phyloP scores from a whole-genome alignment of 2,329 filamentous ascomycete genomes.

The Arthrobotrys megalospora region DNA sequence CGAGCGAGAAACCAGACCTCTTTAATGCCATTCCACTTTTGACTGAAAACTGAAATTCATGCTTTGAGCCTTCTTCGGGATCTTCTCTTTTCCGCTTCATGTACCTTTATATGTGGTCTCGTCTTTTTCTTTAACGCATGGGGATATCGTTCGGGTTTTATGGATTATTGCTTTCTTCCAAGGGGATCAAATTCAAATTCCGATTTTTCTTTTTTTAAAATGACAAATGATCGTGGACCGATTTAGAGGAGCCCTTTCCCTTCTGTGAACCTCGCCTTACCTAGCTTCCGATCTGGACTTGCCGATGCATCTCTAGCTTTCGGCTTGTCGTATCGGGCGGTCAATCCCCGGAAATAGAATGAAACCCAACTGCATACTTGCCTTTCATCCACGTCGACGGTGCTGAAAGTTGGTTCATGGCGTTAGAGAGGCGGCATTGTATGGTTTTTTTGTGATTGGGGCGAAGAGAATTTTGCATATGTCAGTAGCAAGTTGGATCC shows the following conservation, averaged over 20 bases:
- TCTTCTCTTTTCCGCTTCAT: constrained; percentile 42
- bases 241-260: neutral
- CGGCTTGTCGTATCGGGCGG: constrained; percentile 2
- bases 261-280: neutral
- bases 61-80: constrained; percentile 42
- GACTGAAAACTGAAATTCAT: constrained; percentile 32
- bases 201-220: constrained; percentile 17
- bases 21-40: constrained; percentile 46
- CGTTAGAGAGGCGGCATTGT: neutral
- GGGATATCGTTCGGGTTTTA: constrained; percentile 61
- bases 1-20: constrained; percentile 15
- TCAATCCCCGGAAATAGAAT: neutral
- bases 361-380: constrained; percentile 21
- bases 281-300: constrained; percentile 9
- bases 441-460: constrained; percentile 5
- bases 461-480: neutral
- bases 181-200: constrained; percentile 54
- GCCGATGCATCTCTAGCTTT: neutral
- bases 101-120: constrained; percentile 57
- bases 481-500: neutral
- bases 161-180: constrained; percentile 44
- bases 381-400: neutral
- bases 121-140: constrained; percentile 53
- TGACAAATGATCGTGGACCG: neutral
- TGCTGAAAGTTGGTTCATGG: neutral